phyloP scores from a whole-genome alignment of 768 basidiomycete species.

The Suillus discolor region DNA sequence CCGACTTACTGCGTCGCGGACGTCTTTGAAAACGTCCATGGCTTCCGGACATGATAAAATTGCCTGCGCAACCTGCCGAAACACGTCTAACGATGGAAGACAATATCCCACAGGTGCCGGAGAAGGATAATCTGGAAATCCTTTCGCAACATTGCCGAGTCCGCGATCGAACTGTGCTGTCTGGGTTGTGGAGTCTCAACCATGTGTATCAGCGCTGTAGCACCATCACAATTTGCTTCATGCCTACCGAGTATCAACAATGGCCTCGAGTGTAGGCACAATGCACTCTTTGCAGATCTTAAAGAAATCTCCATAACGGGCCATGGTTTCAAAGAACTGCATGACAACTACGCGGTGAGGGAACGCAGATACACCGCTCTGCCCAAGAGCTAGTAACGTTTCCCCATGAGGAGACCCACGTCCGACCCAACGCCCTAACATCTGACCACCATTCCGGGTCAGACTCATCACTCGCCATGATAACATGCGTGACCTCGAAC shows the following conservation, averaged over 20 bases:
- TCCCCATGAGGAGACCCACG: constrained; percentile 92
- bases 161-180: constrained; percentile 69
- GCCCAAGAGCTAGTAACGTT: constrained; percentile 81
- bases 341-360: constrained; percentile 83
- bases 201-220: constrained; percentile 12
- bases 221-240: neutral
- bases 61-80: constrained; percentile 82
- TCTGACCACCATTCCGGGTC: too few species aligned
- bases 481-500: too few species aligned
- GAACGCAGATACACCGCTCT: constrained; percentile 79
- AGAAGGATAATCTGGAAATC: constrained; percentile 90
- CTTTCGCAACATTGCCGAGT: constrained; percentile 94
- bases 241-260: constrained; percentile 80
- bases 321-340: constrained; percentile 90
- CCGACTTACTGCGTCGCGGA: constrained; percentile 87
- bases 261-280: constrained; percentile 82
- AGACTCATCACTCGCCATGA: too few species aligned
- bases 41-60: constrained; percentile 86
- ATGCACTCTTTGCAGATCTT: constrained; percentile 90
- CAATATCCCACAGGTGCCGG: constrained; percentile 66
- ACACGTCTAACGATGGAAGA: constrained; percentile 74
- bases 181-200: constrained; percentile 76
- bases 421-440: too few species aligned
- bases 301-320: constrained; percentile 96
- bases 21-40: constrained; percentile 85